Evolutionary conservation across 768 basidiomycete species (phyloP), one percentile per base, ranked within the genome.

Genomic region (Tricholoma furcatifolium): DNA sequence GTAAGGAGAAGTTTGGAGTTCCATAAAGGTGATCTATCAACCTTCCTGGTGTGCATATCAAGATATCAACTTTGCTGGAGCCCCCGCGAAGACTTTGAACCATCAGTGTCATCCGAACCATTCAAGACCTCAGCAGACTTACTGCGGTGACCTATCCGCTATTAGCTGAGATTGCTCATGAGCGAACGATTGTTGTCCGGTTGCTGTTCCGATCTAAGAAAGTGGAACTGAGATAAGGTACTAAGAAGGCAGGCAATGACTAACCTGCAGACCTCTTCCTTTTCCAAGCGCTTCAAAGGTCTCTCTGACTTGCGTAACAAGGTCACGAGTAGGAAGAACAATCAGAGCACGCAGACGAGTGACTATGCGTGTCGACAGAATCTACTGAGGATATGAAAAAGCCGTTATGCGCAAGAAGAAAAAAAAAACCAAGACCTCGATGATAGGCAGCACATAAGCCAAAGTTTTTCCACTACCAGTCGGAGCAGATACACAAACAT

Each of bases 401-500:
- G 31, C 7, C 27, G 18, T 49, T 10, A 27, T 27, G 27, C 27
- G 27, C 27, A 14, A 38, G 43, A 18, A 27, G 24, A 18, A 10
- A 21, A 30, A 34, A 50, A 14, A 6, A 54, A 24, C 49, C n/a
- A 70, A 53, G 52, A 88, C 93, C 78, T 97, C 93, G 27, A 97
- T 77, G 50, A 98, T 89, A 1, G 97, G 97, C 31, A 98, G 71
- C 1, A 87, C 91, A 70, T 99, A 99, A n/a, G 93, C 91, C 24
- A 99, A 77, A 0, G 96, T 99, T 69, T 99, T 99, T 0, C 97
- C 97, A 60, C 94, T 97, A 20, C 97, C 97, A 0, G 97, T 99
- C 0, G 97, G 97, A 1, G 97, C 97, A 7, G 93, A 97, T 11
- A 96, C 90, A 60, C 94, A 95, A 11, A 94, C 79, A 69, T 99